Conservation (phyloP, 2,329 filamentous ascomycete species). For the Fusarium metavorans region DNA sequence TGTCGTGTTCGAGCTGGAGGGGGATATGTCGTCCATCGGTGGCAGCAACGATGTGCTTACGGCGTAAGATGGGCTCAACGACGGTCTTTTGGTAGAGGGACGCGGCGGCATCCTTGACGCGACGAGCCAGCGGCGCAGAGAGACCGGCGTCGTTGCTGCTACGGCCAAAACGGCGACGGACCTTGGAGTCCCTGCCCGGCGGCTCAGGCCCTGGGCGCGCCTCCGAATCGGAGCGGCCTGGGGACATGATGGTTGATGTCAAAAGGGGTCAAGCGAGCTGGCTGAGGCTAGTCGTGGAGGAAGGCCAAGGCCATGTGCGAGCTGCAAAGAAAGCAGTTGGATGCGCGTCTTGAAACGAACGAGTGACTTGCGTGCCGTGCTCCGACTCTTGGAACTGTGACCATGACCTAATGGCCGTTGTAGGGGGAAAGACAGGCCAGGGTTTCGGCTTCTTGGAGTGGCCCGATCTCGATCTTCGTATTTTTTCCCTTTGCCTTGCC, state of each 20-base stretch:
- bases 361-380: slow-evolving; percentile 25
- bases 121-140: slow-evolving; percentile 30
- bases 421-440: slow-evolving; percentile 17
- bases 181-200: slow-evolving; percentile 17
- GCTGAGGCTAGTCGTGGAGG: slow-evolving; percentile 21
- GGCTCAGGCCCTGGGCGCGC: slow-evolving; percentile 18
- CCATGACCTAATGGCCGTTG: slow-evolving; percentile 24
- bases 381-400: slow-evolving; percentile 7
- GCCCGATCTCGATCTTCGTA: slow-evolving; percentile 28
- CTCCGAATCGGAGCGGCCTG: slow-evolving; percentile 27
- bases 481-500: slow-evolving; percentile 14
- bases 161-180: slow-evolving; percentile 18
- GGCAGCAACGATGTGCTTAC: slow-evolving; percentile 76
- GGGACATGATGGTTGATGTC: slow-evolving; percentile 30
- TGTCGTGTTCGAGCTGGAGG: slow-evolving; percentile 53
- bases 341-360: slow-evolving; percentile 32
- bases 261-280: slow-evolving; percentile 33
- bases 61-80: slow-evolving; percentile 67
- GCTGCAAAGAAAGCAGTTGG: neutral
- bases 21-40: slow-evolving; percentile 73
- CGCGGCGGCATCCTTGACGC: slow-evolving; percentile 35
- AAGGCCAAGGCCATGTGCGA: slow-evolving; percentile 10
- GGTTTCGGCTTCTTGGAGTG: neutral
- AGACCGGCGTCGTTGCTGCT: slow-evolving; percentile 20
- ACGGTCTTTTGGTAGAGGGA: slow-evolving; percentile 54